These are phyloP conservation scores for Phytophthora pistaciae DNA, from an alignment of 352 stramenopile genomes.

Conservation along the genomic window DNA sequence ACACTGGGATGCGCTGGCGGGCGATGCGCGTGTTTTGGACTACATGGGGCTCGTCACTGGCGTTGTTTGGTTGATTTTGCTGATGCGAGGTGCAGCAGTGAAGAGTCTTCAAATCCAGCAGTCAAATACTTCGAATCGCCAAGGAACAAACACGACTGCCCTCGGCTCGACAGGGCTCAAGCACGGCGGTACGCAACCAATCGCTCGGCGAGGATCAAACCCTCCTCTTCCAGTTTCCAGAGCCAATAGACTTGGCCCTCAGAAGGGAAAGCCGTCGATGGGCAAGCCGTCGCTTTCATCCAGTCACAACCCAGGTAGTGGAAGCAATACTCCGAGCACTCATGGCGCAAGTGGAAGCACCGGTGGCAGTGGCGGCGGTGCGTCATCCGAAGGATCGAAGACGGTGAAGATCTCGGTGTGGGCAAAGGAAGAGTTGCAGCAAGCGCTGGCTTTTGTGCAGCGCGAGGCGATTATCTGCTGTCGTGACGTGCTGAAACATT, in stretches of 20 bases:
- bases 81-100: conserved; percentile 81
- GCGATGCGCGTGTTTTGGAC: conserved; percentile 74
- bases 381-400: conserved; percentile 44
- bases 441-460: conserved; percentile 81
- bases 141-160: conserved; percentile 38
- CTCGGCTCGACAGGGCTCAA: conserved; percentile 56
- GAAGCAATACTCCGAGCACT: conserved; percentile 9
- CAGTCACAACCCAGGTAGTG: conserved; percentile 8
- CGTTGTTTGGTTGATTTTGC: conserved; percentile 77
- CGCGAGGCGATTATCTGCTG: conserved; percentile 77
- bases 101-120: conserved; percentile 90
- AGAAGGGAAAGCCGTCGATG: conserved; percentile 50
- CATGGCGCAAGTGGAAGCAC: conserved; percentile 19
- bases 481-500: conserved; percentile 76
- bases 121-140: conserved; percentile 53
- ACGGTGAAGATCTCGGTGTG: conserved; percentile 73
- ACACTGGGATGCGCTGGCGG: conserved; percentile 74
- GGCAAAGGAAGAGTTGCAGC: conserved; percentile 85
- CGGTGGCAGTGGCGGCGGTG: conserved; percentile 14
- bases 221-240: conserved; percentile 38
- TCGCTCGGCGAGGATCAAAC: conserved; percentile 56
- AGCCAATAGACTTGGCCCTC: conserved; percentile 33
- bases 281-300: conserved; percentile 28
- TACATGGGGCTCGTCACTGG: conserved; percentile 85
- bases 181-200: conserved; percentile 57